Evolutionary conservation across 2,329 filamentous ascomycete genomes (phyloP), one percentile per base, ranked within the genome.

Genomic region (Trichoderma endophyticum): DNA sequence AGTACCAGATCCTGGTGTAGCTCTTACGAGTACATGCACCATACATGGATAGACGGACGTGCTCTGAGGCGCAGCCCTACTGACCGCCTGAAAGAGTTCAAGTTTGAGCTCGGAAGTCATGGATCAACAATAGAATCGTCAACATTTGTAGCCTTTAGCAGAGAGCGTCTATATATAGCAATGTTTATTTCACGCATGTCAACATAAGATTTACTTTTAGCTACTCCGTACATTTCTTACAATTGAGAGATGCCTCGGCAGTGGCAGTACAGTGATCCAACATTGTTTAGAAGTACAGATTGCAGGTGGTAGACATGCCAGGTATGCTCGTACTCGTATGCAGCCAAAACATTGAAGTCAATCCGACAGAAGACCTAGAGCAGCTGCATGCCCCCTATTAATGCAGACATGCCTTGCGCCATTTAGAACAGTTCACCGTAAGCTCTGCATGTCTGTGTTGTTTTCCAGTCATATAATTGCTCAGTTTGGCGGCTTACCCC

Each of bases 381-480:
- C 30, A 39, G 18, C 15, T 21, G 21, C 64, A 39, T 39, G 34
- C 65, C 65, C 65, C 65, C 43, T 60, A 57, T 48, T 34, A 28
- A 68, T 68, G 66, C 66, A 69, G 66, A 18, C 24, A 62, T 70
- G 56, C 28, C 57, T 54, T 54, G 66, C 57, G 57, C 66, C 39
- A 54, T 54, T 8, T 9, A 36, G 26, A 34, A 21, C 26, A 26
- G 18, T 24, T 66, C 36, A 21, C 43, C 66, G 36, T 69, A 34
- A 69, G 66, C 66, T 54, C 21, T 62, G 66, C 66, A 36, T 26
- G 18, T 61, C 36, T 11, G 39, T 32, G 36, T 39, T n/a, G 57
- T 70, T 59, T 57, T 34, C 24, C n/a, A 54, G 51, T 30, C 9
- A 34, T 67, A 59, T 54, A 54, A 36, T 69, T 34, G 26, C 28